Conservation (phyloP, 805 yeast genomes). For the Danielia reshetovae region DNA sequence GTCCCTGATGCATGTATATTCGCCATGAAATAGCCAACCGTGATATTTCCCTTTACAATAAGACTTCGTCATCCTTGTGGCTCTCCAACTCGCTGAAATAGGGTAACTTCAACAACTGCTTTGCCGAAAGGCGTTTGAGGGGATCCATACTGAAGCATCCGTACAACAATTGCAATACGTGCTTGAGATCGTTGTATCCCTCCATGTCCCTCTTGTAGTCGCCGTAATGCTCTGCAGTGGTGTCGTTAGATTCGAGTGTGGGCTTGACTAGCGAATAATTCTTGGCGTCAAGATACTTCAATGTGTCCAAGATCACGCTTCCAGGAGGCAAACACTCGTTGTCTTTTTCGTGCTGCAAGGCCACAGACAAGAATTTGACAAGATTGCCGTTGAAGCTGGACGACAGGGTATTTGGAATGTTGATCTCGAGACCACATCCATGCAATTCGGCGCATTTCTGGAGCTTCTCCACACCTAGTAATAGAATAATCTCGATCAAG, state of each 20-base stretch:
- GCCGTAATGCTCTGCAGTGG: slow-evolving; percentile 11
- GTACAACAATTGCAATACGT: slow-evolving; percentile 53
- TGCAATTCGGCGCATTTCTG: slow-evolving; percentile 77
- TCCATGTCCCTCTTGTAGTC: slow-evolving; percentile 18
- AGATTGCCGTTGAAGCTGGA: slow-evolving; percentile 28
- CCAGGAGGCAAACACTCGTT: slow-evolving; percentile 64
- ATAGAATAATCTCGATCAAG: slow-evolving; percentile 71
- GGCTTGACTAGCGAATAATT: slow-evolving; percentile 33
- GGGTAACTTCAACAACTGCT: slow-evolving; percentile 50
- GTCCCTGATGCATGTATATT: slow-evolving; percentile 1
- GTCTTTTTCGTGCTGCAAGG: slow-evolving; percentile 40
- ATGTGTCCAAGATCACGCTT: slow-evolving; percentile 66
- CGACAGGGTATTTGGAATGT: slow-evolving; percentile 15
- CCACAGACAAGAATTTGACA: slow-evolving; percentile 25
- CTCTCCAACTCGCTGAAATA: slow-evolving; percentile 49
- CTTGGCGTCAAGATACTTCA: slow-evolving; percentile 43
- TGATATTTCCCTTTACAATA: slow-evolving; percentile 7
- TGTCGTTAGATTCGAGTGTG: slow-evolving; percentile 9
- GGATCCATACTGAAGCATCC: slow-evolving; percentile 59
- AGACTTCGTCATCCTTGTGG: slow-evolving; percentile 32
- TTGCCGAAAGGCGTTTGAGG: slow-evolving; percentile 51
- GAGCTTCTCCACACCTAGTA: slow-evolving; percentile 75
- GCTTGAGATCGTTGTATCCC: slow-evolving; percentile 37
- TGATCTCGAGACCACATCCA: slow-evolving; percentile 77
- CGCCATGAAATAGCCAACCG: slow-evolving; percentile 1